Conservation (phyloP, 208 protist species). For the Trichomonas vaginalis region DNA sequence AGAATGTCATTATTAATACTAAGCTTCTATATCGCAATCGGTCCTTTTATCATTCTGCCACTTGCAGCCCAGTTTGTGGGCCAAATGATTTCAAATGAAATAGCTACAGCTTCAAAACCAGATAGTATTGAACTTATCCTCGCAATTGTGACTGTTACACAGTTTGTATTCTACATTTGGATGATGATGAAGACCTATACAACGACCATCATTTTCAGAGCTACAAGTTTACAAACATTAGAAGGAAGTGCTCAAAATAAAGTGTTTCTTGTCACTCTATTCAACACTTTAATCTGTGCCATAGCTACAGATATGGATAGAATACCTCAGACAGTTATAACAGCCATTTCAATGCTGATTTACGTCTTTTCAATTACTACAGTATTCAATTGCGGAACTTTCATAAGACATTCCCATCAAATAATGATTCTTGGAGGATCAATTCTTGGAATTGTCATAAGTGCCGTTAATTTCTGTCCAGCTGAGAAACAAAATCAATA, state of each 20-base stretch:
- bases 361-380: background rate
- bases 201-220: background rate
- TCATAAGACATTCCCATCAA: background rate
- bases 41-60: background rate
- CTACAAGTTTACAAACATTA: background rate
- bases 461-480: background rate
- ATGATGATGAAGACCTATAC: background rate
- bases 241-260: background rate
- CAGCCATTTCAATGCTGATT: background rate
- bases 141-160: background rate
- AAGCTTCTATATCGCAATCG: background rate
- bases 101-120: background rate
- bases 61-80: background rate
- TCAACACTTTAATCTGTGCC: background rate
- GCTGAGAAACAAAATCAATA: background rate
- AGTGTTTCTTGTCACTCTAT: background rate
- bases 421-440: background rate
- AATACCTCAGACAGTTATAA: background rate
- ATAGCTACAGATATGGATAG: background rate
- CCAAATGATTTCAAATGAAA: background rate
- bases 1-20: background rate
- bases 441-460: background rate
- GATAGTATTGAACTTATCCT: background rate
- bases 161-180: background rate
- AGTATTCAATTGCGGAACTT: background rate